Percentiles rank a stretch among this genome's conserved stretches.
Conservation (phyloP, 768 basidiomycete genomes). For the Mycena rebaudengoi region DNA sequence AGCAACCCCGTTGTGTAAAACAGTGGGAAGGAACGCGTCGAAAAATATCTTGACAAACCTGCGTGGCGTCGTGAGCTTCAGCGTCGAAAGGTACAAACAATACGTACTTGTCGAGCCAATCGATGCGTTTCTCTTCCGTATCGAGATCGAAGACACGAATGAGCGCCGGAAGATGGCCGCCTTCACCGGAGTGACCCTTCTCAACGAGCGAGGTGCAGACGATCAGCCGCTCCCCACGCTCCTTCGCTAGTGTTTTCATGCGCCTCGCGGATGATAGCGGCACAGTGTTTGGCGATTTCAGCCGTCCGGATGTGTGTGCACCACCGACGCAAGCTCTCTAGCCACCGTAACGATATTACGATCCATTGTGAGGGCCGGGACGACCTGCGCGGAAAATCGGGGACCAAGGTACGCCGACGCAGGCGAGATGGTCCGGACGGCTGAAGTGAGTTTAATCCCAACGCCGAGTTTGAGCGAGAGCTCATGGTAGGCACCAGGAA, state of each 20-base stretch:
- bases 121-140: constrained; percentile 56
- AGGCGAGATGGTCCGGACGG: constrained; percentile 67
- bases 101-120: constrained; percentile 60
- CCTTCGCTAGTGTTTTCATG: constrained; percentile 58
- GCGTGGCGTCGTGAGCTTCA: background rate
- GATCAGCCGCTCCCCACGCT: constrained; percentile 58
- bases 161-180: constrained; percentile 55
- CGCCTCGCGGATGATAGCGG: constrained; percentile 61
- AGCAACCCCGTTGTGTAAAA: constrained; percentile 63
- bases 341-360: constrained; percentile 60
- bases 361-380: constrained; percentile 58
- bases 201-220: constrained; percentile 67
- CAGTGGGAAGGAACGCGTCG: constrained; percentile 62
- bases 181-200: constrained; percentile 56
- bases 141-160: constrained; percentile 60
- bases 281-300: constrained; percentile 63
- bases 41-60: constrained; percentile 61
- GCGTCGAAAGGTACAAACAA: background rate
- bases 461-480: constrained; percentile 63
- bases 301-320: constrained; percentile 55
- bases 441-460: constrained; percentile 65
- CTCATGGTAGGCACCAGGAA: constrained; percentile 54
- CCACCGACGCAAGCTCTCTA: constrained; percentile 62
- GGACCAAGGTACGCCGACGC: constrained; percentile 65
- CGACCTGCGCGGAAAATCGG: constrained; percentile 61